Percentiles rank a stretch among this genome's conserved stretches.
Evolutionary conservation across 768 basidiomycete species (phyloP).

Genomic region (Trametes maxima): DNA sequence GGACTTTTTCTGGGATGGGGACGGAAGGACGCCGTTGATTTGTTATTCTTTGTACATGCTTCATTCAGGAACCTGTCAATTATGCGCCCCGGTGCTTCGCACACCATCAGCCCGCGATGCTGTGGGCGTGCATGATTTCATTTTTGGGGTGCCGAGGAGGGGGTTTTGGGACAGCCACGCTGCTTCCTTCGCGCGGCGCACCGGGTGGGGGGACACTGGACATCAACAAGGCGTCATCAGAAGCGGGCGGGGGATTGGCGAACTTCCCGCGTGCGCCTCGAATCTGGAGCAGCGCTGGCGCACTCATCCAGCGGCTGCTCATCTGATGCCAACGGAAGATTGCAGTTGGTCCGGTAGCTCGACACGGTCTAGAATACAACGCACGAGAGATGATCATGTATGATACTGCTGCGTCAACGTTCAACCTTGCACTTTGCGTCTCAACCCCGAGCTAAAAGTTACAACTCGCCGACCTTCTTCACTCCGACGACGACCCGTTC

Average conservation of each 20-base stretch:
- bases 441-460: conserved; percentile 2
- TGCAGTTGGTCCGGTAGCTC: background rate
- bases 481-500: conserved; percentile 64
- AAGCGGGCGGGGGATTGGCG: background rate
- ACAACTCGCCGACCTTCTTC: conserved; percentile 59
- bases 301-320: background rate
- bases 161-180: too few species aligned
- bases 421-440: background rate
- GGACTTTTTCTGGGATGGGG: background rate
- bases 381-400: background rate
- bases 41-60: background rate
- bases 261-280: background rate
- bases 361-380: conserved; percentile 1
- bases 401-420: background rate
- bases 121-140: background rate
- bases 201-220: too few species aligned
- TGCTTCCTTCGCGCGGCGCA: too few species aligned
- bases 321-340: background rate
- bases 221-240: background rate
- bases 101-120: background rate
- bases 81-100: background rate
- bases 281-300: background rate
- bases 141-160: background rate
- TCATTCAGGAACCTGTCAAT: background rate
- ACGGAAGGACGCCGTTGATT: background rate